These are phyloP conservation scores for Cyclotella kingstonii DNA, from an alignment of 108 stramenopile genomes.

Conservation along the genomic window DNA sequence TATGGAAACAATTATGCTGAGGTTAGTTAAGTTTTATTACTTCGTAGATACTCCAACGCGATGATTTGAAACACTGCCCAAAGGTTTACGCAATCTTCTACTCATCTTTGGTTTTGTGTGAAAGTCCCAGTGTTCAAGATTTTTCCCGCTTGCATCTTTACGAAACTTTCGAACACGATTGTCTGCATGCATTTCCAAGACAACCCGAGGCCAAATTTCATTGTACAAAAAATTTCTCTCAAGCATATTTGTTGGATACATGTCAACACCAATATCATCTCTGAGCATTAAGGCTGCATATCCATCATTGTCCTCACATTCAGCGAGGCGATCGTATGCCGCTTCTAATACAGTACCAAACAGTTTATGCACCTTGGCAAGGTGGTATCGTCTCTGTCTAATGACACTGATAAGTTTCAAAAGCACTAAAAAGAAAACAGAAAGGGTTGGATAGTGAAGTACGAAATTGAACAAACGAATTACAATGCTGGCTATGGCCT, in stretches of 20 bases:
- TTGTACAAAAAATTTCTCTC: slow-evolving; percentile 30
- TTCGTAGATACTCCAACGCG: neutral
- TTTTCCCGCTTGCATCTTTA: slow-evolving; percentile 29
- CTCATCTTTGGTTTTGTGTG: slow-evolving; percentile 24
- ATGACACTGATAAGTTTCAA: neutral
- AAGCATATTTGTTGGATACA: slow-evolving; percentile 26
- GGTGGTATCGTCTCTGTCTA: slow-evolving; percentile 12
- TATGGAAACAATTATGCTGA: too few species aligned
- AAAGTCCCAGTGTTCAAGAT: slow-evolving; percentile 40
- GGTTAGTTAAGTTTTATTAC: too few species aligned
- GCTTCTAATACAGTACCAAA: slow-evolving; percentile 14
- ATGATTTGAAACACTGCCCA: slow-evolving; percentile 2
- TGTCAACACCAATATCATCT: slow-evolving; percentile 38
- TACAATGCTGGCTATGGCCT: neutral
- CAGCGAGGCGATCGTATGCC: slow-evolving; percentile 37
- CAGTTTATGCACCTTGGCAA: slow-evolving; percentile 23
- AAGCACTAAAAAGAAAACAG: slow-evolving; percentile 5
- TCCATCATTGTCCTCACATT: slow-evolving; percentile 32
- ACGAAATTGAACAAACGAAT: slow-evolving; percentile 9
- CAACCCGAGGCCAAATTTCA: slow-evolving; percentile 38
- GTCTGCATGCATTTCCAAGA: slow-evolving; percentile 27
- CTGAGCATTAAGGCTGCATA: slow-evolving; percentile 35
- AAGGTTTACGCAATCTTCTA: slow-evolving; percentile 26
- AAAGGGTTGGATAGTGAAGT: slow-evolving; percentile 5
- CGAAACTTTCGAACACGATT: slow-evolving; percentile 40